Base-by-base conservation (phyloP, 495 filamentous ascomycete genomes). In the Talaromyces thailandensis region DNA sequence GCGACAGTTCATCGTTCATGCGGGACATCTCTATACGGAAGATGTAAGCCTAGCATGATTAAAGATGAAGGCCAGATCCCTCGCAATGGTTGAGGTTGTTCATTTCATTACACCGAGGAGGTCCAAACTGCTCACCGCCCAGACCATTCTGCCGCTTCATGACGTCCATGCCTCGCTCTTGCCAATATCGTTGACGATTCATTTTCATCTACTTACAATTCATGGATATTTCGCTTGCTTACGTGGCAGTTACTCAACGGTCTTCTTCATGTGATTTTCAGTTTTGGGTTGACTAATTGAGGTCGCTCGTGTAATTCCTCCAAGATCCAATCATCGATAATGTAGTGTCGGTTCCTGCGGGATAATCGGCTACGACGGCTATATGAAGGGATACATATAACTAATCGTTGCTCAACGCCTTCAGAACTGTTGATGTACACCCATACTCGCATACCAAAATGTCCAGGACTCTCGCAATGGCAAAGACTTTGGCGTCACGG, bases 1-100 rank as follows among this genome's bases (percentile, higher is more conserved):
- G 40, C 57, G 57, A 61, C 26, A 50, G 26, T 29, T 52, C 59
- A 52, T 51, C 59, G 28, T 48, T 29, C 26, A 45, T 51, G 21
- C 28, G 43, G n/a, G 59, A 50, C 59, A 61, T 61, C 21, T 28
- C 57, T 59, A 14, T 1, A 16, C 37, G 9, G 16, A 53, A 11
- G 24, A 24, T 3, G 28, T 35, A 9, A 35, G 26, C 24, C 55
- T 57, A 9, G 26, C 55, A 57, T 57, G 26, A 23, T 57, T 23
- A 29, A 16, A 18, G 7, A 24, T 52, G 48, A 52, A 24, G 51
- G 23, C 26, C 26, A 55, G 24, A 55, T 28, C n/a, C 24, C 21
- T 28, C 5, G 23, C 5, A 8, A 28, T 26, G 2, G 24, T 14
- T 25, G 43, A 23, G 9, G 21, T 11, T 28, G 50, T 53, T 16